Evolutionary conservation across 2,329 filamentous ascomycete species (phyloP), one percentile per base, ranked within the genome.

Genomic region (Aspergillus pseudonomiae): DNA sequence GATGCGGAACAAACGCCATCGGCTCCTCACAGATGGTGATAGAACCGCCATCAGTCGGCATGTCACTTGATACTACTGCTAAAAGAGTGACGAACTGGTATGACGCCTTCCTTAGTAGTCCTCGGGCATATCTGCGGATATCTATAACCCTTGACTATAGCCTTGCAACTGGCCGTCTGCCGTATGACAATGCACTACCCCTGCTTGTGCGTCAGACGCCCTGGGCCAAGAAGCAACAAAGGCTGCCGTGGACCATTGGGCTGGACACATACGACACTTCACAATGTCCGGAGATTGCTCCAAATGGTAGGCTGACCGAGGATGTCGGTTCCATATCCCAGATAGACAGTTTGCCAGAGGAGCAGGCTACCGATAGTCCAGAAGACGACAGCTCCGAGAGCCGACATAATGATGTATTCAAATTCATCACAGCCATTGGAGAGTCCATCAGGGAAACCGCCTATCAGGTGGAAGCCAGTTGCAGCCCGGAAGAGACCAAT

Each of bases 301-400:
- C 6, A 10, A 6, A 4, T 41, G 19, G 19, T 9, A 7, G 39
- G 1, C 6, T 41, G 16, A 41, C 39, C 1, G 39, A 41, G 19
- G 16, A 41, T 1, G n/a, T 41, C 1, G 19, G 39, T n/a, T 41
- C 19, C 39, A n/a, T 10, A 19, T n/a, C 39, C 14, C 39, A 41
- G 6, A n/a, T 41, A 7, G n/a, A 6, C 19, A n/a, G 7, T 41
- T 19, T n/a, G 6, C 19, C 39, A 10, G 39, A n/a, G 14, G 39
- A n/a, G 19, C 39, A 41, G 7, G 1, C 19, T 4, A 6, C 19
- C 16, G 6, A 41, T n/a, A 41, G 0, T 0, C 1, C 39, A 6
- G 16, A 41, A 10, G 39, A 9, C 3, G 16, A 41, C 9, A 6
- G 14, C 9, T n/a, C 16, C 16, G 6, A 41, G 16, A 41, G 39